A percentile compares a stretch with the other conserved stretches of the same genome.
Conservation (phyloP, 2,329 filamentous ascomycete species). For the Monilinia fructicola region DNA sequence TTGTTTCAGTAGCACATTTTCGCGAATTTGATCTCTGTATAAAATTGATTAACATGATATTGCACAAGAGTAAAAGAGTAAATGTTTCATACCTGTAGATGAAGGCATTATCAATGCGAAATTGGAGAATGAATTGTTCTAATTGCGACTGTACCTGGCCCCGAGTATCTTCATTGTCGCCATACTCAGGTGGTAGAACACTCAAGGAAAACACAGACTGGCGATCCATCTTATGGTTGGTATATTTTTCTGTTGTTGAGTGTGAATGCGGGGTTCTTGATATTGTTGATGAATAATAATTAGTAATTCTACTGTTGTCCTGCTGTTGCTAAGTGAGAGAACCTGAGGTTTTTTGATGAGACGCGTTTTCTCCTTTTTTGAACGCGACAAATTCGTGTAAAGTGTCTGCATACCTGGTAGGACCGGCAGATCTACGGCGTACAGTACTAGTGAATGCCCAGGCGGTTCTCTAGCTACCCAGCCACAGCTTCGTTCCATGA, state of each 20-base stretch:
- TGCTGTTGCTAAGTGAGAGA: constrained; percentile 17
- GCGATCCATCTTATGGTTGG: constrained; percentile 66
- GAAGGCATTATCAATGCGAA: constrained; percentile 90
- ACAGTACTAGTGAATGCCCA: too few relatives aligned
- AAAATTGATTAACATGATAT: constrained; percentile 37
- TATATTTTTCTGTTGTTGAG: constrained; percentile 10
- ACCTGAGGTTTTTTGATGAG: constrained; percentile 21
- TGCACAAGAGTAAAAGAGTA: background rate
- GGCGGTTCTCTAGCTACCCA: background rate
- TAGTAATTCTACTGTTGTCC: constrained; percentile 10
- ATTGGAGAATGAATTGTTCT: constrained; percentile 88
- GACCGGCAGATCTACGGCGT: too few relatives aligned
- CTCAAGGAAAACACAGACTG: constrained; percentile 84
- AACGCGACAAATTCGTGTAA: constrained; percentile 26
- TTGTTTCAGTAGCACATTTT: constrained; percentile 91
- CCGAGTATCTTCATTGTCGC: constrained; percentile 63
- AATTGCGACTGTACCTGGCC: constrained; percentile 75
- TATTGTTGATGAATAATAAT: constrained; percentile 7
- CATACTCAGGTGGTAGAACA: constrained; percentile 69
- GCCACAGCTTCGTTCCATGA: background rate
- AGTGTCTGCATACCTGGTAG: constrained; percentile 26
- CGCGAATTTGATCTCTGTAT: constrained; percentile 83
- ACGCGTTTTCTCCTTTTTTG: constrained; percentile 20
- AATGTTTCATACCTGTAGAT: constrained; percentile 73
- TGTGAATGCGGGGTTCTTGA: constrained; percentile 13